A percentile compares a stretch with the other conserved stretches of the same genome.
Conservation (phyloP, 768 basidiomycete genomes). For the Sporobolomyces phaffii region DNA sequence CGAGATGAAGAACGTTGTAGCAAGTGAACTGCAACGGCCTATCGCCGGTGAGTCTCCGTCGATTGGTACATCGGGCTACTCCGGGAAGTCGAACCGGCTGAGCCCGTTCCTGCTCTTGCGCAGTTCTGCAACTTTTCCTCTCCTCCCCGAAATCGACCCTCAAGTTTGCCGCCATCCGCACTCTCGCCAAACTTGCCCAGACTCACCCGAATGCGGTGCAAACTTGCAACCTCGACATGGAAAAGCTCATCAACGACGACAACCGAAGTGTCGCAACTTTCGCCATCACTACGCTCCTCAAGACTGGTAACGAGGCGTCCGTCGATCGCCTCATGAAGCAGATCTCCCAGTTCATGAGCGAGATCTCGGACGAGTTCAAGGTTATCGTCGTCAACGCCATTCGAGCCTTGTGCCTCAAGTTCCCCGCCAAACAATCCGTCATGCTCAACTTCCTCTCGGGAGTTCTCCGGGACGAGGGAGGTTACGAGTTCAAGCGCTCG, state of each 20-base stretch:
- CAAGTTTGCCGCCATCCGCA: slow-evolving; percentile 95
- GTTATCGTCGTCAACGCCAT: slow-evolving; percentile 99
- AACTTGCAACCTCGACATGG: slow-evolving; percentile 90
- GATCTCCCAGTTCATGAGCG: slow-evolving; percentile 96
- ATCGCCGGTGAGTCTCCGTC: slow-evolving; percentile 65
- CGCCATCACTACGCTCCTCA: slow-evolving; percentile 94
- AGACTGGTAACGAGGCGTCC: slow-evolving; percentile 98
- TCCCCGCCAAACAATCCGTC: slow-evolving; percentile 89
- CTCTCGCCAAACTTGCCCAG: slow-evolving; percentile 79
- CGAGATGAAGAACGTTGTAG: slow-evolving; percentile 79
- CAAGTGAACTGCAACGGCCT: slow-evolving; percentile 72
- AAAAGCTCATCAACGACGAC: slow-evolving; percentile 87
- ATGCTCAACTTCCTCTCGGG: slow-evolving; percentile 98
- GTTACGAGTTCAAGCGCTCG: slow-evolving; percentile 98
- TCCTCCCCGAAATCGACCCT: slow-evolving; percentile 90
- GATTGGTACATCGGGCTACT: slow-evolving; percentile 13
- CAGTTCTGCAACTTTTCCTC: slow-evolving; percentile 90
- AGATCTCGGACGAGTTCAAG: slow-evolving; percentile 99
- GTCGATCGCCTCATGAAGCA: slow-evolving; percentile 99
- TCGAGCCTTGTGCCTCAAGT: slow-evolving; percentile 95
- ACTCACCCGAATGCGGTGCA: slow-evolving; percentile 80
- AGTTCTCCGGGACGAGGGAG: slow-evolving; percentile 93
- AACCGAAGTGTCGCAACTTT: slow-evolving; percentile 97
- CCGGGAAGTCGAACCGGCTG: not conserved
- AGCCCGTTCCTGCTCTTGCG: not conserved